Base-by-base conservation (phyloP, 2,329 filamentous ascomycete species). In the Ceratocystis cacaofunesta region DNA sequence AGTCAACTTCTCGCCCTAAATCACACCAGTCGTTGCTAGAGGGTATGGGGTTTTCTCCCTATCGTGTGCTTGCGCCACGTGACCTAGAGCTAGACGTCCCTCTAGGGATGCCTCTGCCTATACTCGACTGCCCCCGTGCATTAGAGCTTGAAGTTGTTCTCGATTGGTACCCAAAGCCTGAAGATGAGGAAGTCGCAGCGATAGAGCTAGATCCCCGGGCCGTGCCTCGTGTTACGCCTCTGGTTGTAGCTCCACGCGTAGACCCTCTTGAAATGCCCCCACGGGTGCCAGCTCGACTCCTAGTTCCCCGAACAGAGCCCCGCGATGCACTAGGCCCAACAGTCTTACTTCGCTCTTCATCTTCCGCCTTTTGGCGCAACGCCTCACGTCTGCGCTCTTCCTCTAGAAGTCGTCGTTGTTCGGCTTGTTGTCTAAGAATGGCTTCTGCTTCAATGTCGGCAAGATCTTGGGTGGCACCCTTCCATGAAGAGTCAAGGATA, bases 401-500 rank as follows among this genome's bases (percentile, higher is more conserved):
- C 72, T 95, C 92, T 2, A 82, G 82, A 58, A 86, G 88, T 62
- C 85, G 83, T 68, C 90, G 82, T 74, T 95, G 88, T 1, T 85
- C 88, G 58, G 88, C 90, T 70, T 90, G 86, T 72, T 89, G 88
- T 71, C 84, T 85, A 68, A 86, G 78, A 12, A 85, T 74, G 2
- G 85, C 85, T 73, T 97, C 92, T 64, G 85, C 86, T 75, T 97
- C 92, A 65, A 91, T 83, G 68, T 95, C 90, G n/a, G 84, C 80
- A 48, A 96, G 76, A 75, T 99, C 94, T 72, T 92, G 85, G 3
- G 85, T 89, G 32, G 92, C 89, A 66, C 94, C 94, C 72, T 92
- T 87, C 91, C 92, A 99, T 67, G 85, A 80, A 1, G 90, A 89
- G 72, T 96, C 88, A 58, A 97, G 80, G 57, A 99, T 87, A 62